Evolutionary conservation across 1,284 basidiomycete genomes (phyloP).

Genomic region (Microbotryum saponariae): DNA sequence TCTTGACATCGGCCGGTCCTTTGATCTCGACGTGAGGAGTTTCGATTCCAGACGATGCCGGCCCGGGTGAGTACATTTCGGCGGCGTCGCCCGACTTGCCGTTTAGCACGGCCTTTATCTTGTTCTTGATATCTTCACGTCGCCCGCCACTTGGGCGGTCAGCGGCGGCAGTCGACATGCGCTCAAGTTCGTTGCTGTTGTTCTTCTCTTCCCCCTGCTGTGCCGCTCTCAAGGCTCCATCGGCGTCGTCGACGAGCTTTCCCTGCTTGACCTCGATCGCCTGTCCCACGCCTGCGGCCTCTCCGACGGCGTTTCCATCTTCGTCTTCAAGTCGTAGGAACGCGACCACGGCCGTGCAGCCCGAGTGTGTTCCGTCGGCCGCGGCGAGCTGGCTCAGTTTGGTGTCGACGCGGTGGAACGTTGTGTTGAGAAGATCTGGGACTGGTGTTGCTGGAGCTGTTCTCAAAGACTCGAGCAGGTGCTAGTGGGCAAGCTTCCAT

Average conservation of each 20-base stretch:
- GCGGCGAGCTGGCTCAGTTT: constrained; percentile 57
- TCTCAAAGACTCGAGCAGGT: constrained; percentile 39
- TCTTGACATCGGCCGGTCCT: constrained; percentile 24
- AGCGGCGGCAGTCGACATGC: neutral
- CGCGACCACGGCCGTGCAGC: constrained; percentile 95
- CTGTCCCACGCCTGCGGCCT: constrained; percentile 17
- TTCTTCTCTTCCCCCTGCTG: constrained; percentile 11
- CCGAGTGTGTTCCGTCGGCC: constrained; percentile 85
- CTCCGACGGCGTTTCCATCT: constrained; percentile 37
- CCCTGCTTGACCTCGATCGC: constrained; percentile 1
- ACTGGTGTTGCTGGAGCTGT: constrained; percentile 53
- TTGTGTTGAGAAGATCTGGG: constrained; percentile 83
- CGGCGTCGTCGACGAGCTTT: constrained; percentile 10
- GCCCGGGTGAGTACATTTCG: neutral
- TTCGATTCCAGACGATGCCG: constrained; percentile 1
- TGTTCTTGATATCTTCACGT: constrained; percentile 1
- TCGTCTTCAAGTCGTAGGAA: constrained; percentile 88
- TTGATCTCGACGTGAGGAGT: constrained; percentile 13
- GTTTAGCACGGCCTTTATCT: constrained; percentile 15
- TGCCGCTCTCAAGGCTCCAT: constrained; percentile 17
- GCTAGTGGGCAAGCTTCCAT: constrained; percentile 2
- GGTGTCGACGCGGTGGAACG: constrained; percentile 85
- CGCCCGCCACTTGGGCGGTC: neutral
- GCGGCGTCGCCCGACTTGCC: neutral
- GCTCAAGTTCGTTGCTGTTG: constrained; percentile 7